A percentile compares a stretch with the other conserved stretches of the same genome.
Conservation (phyloP, 768 basidiomycete genomes). For the Lactifluus echinatus region DNA sequence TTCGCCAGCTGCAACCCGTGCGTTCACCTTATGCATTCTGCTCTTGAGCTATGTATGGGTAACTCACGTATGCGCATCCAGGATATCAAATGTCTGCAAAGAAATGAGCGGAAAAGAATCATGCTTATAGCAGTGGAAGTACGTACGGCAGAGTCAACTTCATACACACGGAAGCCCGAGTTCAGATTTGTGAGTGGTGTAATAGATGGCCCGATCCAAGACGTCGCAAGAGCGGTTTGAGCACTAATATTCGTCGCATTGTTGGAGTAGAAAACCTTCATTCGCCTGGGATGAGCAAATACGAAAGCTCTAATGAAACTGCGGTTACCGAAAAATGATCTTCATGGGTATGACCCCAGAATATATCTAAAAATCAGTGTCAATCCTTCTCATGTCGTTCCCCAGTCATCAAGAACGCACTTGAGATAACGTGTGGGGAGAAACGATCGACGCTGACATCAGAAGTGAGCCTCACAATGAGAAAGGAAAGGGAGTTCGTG, state of each 20-base stretch:
- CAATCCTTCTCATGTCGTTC: constrained; percentile 11
- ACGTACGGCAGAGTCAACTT: constrained; percentile 59
- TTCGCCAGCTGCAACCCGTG: constrained; percentile 42
- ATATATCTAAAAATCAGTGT: constrained; percentile 41
- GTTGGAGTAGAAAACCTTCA: constrained; percentile 62
- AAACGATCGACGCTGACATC: constrained; percentile 57
- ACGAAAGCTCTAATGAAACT: neutral
- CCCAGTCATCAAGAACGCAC: constrained; percentile 32
- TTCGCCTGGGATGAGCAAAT: neutral
- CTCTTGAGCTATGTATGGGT: neutral
- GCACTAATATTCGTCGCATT: constrained; percentile 55
- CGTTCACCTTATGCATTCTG: neutral
- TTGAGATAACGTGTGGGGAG: constrained; percentile 69
- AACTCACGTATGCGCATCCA: constrained; percentile 70
- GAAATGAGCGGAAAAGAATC: neutral
- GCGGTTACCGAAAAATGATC: constrained; percentile 52
- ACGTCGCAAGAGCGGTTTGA: constrained; percentile 46
- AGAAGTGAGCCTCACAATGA: neutral
- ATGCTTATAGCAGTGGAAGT: neutral
- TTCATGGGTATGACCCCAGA: constrained; percentile 72
- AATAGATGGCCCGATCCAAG: constrained; percentile 59
- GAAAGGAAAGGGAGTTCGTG: neutral
- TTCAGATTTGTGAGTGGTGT: constrained; percentile 66
- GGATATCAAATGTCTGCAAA: constrained; percentile 63
- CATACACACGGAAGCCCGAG: constrained; percentile 66